These are phyloP conservation scores for Vicia villosa DNA, from an alignment of 306 rosid genomes.

Conservation along the genomic window DNA sequence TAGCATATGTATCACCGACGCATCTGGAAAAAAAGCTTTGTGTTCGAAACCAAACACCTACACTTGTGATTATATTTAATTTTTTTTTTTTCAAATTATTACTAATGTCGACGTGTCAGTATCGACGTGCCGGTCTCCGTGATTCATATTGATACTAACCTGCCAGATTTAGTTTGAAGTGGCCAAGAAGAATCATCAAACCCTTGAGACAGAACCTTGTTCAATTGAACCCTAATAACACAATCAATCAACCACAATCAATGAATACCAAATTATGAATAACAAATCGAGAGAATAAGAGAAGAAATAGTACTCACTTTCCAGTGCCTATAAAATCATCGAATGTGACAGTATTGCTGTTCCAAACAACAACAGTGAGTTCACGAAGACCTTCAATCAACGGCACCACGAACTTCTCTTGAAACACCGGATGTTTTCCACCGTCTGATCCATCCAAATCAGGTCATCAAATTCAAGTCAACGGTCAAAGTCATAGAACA, in stretches of 20 bases:
- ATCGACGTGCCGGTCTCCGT: no score
- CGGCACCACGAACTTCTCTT: constrained; percentile 70
- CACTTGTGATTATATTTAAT: no score
- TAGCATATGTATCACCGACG: no score
- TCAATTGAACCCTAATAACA: constrained; percentile 62
- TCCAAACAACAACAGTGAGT: constrained; percentile 72
- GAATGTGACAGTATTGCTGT: constrained; percentile 68
- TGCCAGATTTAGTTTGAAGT: constrained; percentile 81
- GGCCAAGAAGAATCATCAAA: constrained; percentile 81
- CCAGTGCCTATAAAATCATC: constrained; percentile 89
- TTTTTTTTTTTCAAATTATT: no score
- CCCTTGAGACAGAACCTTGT: constrained; percentile 79
- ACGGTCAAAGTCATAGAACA: neutral
- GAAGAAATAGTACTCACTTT: constrained; percentile 45
- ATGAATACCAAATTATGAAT: no score
- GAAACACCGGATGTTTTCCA: constrained; percentile 67
- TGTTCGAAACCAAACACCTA: no score
- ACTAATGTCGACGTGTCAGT: no score
- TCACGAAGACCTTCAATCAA: constrained; percentile 86
- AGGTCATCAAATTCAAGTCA: no score
- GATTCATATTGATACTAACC: no score
- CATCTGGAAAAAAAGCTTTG: no score
- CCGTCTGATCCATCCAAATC: constrained; percentile 53
- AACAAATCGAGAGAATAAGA: no score
- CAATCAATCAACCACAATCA: neutral